Evolutionary conservation across 2,329 filamentous ascomycete genomes (phyloP), one percentile per base, ranked within the genome.

Genomic region (Teratosphaeria nubilosa): DNA sequence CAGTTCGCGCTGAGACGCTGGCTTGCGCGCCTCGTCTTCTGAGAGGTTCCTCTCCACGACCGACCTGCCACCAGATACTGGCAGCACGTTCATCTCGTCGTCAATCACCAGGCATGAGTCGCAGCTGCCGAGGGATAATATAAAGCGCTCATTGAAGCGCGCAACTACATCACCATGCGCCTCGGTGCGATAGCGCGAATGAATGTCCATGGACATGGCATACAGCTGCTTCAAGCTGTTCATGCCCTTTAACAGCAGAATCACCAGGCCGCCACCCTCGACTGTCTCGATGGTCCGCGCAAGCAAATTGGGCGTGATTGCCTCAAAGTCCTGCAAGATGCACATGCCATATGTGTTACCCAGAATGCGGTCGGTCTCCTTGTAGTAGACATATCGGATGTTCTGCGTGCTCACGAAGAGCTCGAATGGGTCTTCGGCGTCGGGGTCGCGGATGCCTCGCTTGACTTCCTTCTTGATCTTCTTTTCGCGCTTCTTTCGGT

Each of bases 401-500:
- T 96, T 91, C 77, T 97, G 89, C 58, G 96, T 85, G 59, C 91
- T 94, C 67, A 97, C 87, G 76, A 97, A 99, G 57, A 97, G 83
- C 76, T 99, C 94, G 78, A 99, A 99, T 0, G 94, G 88, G 72
- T 99, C 94, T 72, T 95, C 90, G 57, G 85, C 83, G 74, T 99
- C 96, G 62, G 88, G 84, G 74, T 99, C 94, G 70, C 95, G 85
- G 65, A 91, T 90, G 51, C 94, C 94, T 68, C 91, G 84, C 78
- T 95, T 96, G 74, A 99, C 90, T 70, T 99, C 94, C 75, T 92
- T 96, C 78, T 96, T 96, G 74, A 99, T 96, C 79, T 96, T 99
- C 70, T 86, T 86, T 75, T 99, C 94, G 68, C 94, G 88, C 85
- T 99, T 99, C 80, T 96, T 95, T 57, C 94, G 88, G 76, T 99